These are phyloP conservation scores for Asterochloris erici DNA, from an alignment of 139 green algal genomes.

Conservation along the genomic window DNA sequence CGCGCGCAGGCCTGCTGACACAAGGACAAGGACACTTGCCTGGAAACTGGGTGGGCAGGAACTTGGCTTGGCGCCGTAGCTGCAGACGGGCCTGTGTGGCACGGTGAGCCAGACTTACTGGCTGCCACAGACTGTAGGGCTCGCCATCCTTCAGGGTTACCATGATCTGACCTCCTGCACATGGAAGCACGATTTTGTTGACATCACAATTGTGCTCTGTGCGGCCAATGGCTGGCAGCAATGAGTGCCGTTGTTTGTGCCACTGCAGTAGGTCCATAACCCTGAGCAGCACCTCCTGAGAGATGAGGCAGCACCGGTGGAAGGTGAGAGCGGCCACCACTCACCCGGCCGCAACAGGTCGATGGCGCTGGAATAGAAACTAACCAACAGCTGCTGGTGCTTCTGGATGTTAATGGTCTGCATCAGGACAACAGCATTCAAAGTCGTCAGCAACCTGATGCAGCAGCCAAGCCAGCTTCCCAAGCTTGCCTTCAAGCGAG, in stretches of 20 bases:
- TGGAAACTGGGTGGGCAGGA: conserved; percentile 2
- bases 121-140: conserved; percentile 15
- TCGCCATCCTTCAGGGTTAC: conserved; percentile 21
- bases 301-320: too few species aligned
- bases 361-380: conserved; percentile 5
- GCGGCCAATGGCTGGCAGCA: background rate
- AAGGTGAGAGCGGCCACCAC: background rate
- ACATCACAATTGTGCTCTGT: background rate
- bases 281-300: background rate
- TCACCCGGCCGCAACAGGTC: conserved; percentile 10
- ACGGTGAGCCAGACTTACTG: conserved; percentile 15
- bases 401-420: conserved; percentile 27
- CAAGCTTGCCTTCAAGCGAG: too few species aligned
- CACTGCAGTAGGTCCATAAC: too few species aligned
- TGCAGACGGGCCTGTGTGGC: background rate
- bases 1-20: background rate
- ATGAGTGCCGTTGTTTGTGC: too few species aligned
- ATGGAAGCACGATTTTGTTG: background rate
- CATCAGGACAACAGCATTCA: background rate
- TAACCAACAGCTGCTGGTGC: conserved; percentile 19
- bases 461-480: too few species aligned
- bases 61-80: background rate
- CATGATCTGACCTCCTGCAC: conserved; percentile 13
- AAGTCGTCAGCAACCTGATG: background rate
- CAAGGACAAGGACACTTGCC: background rate